Percentiles rank a stretch among this genome's conserved stretches.
Evolutionary conservation across 139 green algal genomes (phyloP).

Genomic region (Chlamydomonas sp.): DNA sequence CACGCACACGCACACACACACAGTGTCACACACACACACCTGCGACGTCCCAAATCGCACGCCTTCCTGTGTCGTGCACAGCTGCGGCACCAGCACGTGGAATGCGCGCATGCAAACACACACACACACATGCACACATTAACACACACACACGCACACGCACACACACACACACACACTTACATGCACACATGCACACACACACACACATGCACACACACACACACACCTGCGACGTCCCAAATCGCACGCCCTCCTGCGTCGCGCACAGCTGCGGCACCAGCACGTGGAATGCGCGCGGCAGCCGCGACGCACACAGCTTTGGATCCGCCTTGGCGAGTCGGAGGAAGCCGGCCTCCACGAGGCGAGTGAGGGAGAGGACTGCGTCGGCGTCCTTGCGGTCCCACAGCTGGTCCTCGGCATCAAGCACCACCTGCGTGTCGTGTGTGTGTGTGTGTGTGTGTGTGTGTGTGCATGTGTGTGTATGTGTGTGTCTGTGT

Average conservation of each 20-base stretch:
- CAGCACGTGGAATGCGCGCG: conserved; percentile 51
- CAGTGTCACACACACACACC: too few relatives aligned
- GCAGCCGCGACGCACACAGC: conserved; percentile 38
- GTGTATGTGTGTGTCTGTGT: background rate
- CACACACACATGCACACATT: too few relatives aligned
- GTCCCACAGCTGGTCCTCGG: conserved; percentile 37
- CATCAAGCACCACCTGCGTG: conserved; percentile 28
- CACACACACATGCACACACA: background rate
- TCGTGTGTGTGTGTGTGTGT: background rate
- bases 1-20: background rate
- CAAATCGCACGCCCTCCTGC: conserved; percentile 69
- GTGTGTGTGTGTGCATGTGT: background rate
- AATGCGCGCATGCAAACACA: too few relatives aligned
- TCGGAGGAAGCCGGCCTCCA: conserved; percentile 41
- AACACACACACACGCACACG: too few relatives aligned
- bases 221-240: conserved; percentile 27
- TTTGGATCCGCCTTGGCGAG: conserved; percentile 42
- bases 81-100: too few relatives aligned
- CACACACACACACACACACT: too few relatives aligned
- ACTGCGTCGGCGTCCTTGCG: conserved; percentile 34
- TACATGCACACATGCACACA: too few relatives aligned
- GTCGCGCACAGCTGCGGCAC: conserved; percentile 58
- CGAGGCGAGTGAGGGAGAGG: conserved; percentile 36
- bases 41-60: too few relatives aligned
- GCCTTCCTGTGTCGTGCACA: too few relatives aligned